phyloP scores from a whole-genome alignment of 495 filamentous ascomycete genomes.

The Xylaria scruposa region DNA sequence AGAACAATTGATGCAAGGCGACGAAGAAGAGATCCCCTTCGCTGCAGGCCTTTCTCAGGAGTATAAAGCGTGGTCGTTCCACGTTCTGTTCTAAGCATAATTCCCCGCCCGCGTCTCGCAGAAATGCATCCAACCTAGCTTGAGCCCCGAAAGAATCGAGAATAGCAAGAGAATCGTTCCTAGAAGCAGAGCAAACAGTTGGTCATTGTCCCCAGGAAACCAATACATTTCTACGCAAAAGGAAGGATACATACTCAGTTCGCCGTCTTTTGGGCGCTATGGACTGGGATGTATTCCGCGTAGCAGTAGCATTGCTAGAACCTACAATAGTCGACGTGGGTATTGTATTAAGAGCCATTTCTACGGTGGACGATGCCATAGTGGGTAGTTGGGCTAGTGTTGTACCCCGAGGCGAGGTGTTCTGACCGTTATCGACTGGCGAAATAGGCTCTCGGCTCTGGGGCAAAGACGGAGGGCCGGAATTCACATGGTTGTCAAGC shows the following conservation, averaged over 20 bases:
- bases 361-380: slow-evolving; percentile 22
- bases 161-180: slow-evolving; percentile 22
- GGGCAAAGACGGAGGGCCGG: not conserved
- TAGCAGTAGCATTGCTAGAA: not conserved
- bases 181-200: slow-evolving; percentile 4
- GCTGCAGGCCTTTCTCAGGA: slow-evolving; percentile 64
- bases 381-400: slow-evolving; percentile 13
- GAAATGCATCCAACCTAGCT: not conserved
- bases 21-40: slow-evolving; percentile 67
- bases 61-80: slow-evolving; percentile 59
- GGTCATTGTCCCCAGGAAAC: not conserved
- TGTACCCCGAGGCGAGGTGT: slow-evolving; percentile 24
- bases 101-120: slow-evolving; percentile 26
- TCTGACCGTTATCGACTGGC: slow-evolving; percentile 13
- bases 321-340: slow-evolving; percentile 24
- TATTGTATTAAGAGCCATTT: slow-evolving; percentile 33
- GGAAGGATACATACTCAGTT: slow-evolving; percentile 30
- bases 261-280: slow-evolving; percentile 35
- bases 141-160: slow-evolving; percentile 23
- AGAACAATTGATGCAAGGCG: slow-evolving; percentile 72
- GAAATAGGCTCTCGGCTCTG: slow-evolving; percentile 24
- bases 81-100: slow-evolving; percentile 31
- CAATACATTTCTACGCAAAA: not conserved
- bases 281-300: slow-evolving; percentile 14
- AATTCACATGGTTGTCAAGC: slow-evolving; percentile 26